Evolutionary conservation across 306 rosid genomes (phyloP).

Genomic region (Lupinus albus): DNA sequence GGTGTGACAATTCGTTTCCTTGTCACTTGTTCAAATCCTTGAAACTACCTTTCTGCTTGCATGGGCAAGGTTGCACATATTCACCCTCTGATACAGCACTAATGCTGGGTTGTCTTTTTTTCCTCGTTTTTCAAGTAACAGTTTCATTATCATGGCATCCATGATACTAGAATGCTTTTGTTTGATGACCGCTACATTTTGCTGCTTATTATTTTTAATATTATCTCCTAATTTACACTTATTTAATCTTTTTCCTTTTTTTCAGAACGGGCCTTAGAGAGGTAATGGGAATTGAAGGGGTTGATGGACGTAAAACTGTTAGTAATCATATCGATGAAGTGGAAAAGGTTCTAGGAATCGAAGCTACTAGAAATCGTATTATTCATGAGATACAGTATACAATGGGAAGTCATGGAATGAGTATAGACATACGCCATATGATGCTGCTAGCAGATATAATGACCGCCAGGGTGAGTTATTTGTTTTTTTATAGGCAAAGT

Average conservation of each 20-base stretch:
- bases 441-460: slow-evolving; percentile 94
- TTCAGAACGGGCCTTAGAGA: slow-evolving; percentile 71
- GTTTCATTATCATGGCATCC: slow-evolving; percentile 16
- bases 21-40: too few species aligned
- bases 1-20: too few species aligned
- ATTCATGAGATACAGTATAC: slow-evolving; percentile 76
- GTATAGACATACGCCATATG: slow-evolving; percentile 90
- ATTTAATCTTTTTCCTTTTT: slow-evolving; percentile 17
- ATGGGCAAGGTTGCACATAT: too few species aligned
- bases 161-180: slow-evolving; percentile 2
- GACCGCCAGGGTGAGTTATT: slow-evolving; percentile 76
- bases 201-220: slow-evolving; percentile 11
- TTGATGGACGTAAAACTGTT: slow-evolving; percentile 67
- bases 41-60: too few species aligned
- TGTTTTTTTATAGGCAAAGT: not conserved
- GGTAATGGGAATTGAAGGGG: slow-evolving; percentile 85
- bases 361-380: slow-evolving; percentile 86
- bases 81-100: too few species aligned
- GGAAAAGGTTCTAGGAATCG: slow-evolving; percentile 74
- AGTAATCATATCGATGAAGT: slow-evolving; percentile 87
- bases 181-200: not conserved
- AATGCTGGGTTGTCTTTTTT: too few species aligned
- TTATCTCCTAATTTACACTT: slow-evolving; percentile 7
- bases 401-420: slow-evolving; percentile 82
- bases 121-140: not conserved